Evolutionary conservation across 306 rosid species (phyloP), one percentile per base, ranked within the genome.

Genomic region (Ceratonia siliqua): DNA sequence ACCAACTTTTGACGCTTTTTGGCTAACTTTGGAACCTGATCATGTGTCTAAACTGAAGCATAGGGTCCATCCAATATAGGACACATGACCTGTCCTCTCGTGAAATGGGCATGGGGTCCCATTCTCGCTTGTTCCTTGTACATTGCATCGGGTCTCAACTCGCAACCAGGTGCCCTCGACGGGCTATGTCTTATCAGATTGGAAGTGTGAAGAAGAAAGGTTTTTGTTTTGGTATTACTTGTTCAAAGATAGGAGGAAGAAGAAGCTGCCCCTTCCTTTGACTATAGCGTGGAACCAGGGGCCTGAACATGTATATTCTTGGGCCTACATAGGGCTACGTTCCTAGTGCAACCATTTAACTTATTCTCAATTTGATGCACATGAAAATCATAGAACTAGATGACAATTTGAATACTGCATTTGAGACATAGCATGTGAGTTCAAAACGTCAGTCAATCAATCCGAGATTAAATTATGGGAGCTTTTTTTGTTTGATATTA

Each of bases 351-450:
- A 62, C 77, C 41, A 62, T 27, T 57, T 58, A 73, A 49, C 58
- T 48, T 73, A 53, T 70, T 45, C 6, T 61, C 24, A 24, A 72
- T 53, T 65, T 84, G 72, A 2, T 11, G 81, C 87, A 82, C 82
- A 82, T 84, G 90, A 78, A 74, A 58, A 42, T 43, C 70, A 79
- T 52, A 74, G 41, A 56, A 74, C 71, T 53, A 79, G 74, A 78
- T 80, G 77, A 80, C 86, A 82, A 73, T 56, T 17, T 45, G 42
- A 57, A 17, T 77, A 64, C 74, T 63, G 67, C 74, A 67, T 73
- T 75, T 68, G 79, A 73, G 80, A 85, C 89, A 88, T 56, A 55
- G 59, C 94, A 88, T 88, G 93, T 83, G 90, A 80, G 27, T 77
- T 74, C 53, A 57, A 43, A 68, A 55, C 56, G 50, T 59, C 85